Evolutionary conservation across 2,329 filamentous ascomycete genomes (phyloP).

Genomic region (Talaromyces funiculosus): DNA sequence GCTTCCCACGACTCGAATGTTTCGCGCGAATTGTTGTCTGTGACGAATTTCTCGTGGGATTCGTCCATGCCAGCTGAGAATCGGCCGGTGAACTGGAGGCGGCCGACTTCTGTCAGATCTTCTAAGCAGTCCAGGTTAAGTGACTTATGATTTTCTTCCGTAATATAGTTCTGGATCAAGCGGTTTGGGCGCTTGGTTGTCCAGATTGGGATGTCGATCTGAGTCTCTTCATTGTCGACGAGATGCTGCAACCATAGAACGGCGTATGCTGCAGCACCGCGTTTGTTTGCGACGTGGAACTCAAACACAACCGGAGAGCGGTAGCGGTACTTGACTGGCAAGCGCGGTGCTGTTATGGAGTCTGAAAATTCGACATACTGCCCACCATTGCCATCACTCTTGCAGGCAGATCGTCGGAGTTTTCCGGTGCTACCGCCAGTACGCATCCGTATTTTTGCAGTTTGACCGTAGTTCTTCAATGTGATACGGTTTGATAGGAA

Average conservation of each 20-base stretch:
- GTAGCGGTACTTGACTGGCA: constrained; percentile 88
- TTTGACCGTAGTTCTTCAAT: constrained; percentile 56
- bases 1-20: constrained; percentile 94
- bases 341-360: constrained; percentile 52
- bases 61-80: constrained; percentile 91
- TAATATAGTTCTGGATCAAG: constrained; percentile 88
- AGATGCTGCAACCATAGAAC: constrained; percentile 82
- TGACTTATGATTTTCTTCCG: constrained; percentile 63
- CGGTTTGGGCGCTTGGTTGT: constrained; percentile 68
- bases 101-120: constrained; percentile 72
- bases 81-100: constrained; percentile 69
- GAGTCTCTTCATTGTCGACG: constrained; percentile 68
- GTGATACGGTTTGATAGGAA: constrained; percentile 68
- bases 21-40: constrained; percentile 82
- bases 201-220: constrained; percentile 89
- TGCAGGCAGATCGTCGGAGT: constrained; percentile 60
- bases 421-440: constrained; percentile 78
- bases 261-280: constrained; percentile 68
- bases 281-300: constrained; percentile 65
- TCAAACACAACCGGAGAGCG: constrained; percentile 86
- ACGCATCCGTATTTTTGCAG: constrained; percentile 66
- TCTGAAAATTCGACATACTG: constrained; percentile 55
- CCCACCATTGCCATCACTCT: constrained; percentile 52
- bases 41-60: constrained; percentile 75
- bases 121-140: constrained; percentile 63